A percentile compares a stretch with the other conserved stretches of the same genome.
Conservation (phyloP, 2,329 filamentous ascomycete species). For the Rosellinia necatrix region DNA sequence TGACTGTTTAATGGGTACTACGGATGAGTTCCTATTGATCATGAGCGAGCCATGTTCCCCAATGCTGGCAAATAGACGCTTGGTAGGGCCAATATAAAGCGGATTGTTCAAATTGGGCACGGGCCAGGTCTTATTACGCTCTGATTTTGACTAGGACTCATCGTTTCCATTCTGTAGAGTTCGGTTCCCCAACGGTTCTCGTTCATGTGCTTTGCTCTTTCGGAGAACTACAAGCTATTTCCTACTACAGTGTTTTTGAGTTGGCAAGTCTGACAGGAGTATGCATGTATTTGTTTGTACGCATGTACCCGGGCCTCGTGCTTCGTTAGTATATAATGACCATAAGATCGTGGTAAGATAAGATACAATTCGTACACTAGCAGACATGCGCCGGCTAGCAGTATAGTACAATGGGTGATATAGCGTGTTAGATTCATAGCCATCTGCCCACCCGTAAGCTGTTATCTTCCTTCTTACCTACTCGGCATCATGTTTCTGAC, state of each 20-base stretch:
- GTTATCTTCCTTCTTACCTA: conserved; percentile 53
- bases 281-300: background rate
- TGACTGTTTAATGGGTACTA: too few species aligned
- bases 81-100: too few species aligned
- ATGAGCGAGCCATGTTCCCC: too few species aligned
- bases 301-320: background rate
- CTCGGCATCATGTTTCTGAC: conserved; percentile 85
- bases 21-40: too few species aligned
- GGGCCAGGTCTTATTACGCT: too few species aligned
- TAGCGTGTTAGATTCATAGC: conserved; percentile 5
- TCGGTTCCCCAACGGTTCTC: too few species aligned
- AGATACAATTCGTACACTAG: conserved; percentile 36
- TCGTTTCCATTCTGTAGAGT: too few species aligned
- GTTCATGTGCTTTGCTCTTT: background rate
- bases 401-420: conserved; percentile 13
- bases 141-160: too few species aligned
- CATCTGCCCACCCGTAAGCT: background rate
- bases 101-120: too few species aligned
- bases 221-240: background rate
- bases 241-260: too few species aligned
- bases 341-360: conserved; percentile 34
- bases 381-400: conserved; percentile 7
- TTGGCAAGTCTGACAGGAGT: too few species aligned
- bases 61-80: too few species aligned
- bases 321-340: conserved; percentile 8